Conservation (phyloP, 148 eudicot genomes). For the Pharnaceum exiguum region DNA sequence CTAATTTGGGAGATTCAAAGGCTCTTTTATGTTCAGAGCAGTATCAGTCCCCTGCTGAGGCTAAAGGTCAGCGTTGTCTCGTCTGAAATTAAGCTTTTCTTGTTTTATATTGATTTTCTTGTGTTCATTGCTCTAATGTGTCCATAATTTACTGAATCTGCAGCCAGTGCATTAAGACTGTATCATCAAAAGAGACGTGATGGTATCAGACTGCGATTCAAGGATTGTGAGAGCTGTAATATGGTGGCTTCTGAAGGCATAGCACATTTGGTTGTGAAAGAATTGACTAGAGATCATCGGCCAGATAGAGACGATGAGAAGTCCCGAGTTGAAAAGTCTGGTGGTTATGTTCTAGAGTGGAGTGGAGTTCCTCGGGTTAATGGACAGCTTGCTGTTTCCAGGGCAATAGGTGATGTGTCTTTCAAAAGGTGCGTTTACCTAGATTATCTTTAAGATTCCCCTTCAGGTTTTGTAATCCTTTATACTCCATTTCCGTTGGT, state of each 20-base stretch:
- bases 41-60: slow-evolving; percentile 61
- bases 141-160: slow-evolving; percentile 31
- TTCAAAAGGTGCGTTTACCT: slow-evolving; percentile 62
- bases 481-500: too few relatives aligned
- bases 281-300: slow-evolving; percentile 91
- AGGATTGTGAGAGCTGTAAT: slow-evolving; percentile 51
- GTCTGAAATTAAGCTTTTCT: slow-evolving; percentile 13
- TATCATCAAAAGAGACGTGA: slow-evolving; percentile 50
- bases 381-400: slow-evolving; percentile 92
- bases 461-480: background rate
- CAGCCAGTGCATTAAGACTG: slow-evolving; percentile 78
- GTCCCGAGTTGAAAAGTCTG: slow-evolving; percentile 79
- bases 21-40: slow-evolving; percentile 88
- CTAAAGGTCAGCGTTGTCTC: slow-evolving; percentile 60
- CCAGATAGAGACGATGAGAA: slow-evolving; percentile 92
- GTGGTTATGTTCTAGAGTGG: slow-evolving; percentile 88
- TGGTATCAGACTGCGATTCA: slow-evolving; percentile 43
- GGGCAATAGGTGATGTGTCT: slow-evolving; percentile 90
- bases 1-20: slow-evolving; percentile 94
- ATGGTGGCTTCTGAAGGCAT: slow-evolving; percentile 48
- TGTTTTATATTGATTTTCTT: slow-evolving; percentile 6
- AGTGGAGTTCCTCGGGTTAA: slow-evolving; percentile 85
- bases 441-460: background rate
- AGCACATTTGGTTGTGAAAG: slow-evolving; percentile 58
- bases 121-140: too few relatives aligned